Evolutionary conservation across 2,329 filamentous ascomycete species (phyloP).

Genomic region (Aspergillus sp.): DNA sequence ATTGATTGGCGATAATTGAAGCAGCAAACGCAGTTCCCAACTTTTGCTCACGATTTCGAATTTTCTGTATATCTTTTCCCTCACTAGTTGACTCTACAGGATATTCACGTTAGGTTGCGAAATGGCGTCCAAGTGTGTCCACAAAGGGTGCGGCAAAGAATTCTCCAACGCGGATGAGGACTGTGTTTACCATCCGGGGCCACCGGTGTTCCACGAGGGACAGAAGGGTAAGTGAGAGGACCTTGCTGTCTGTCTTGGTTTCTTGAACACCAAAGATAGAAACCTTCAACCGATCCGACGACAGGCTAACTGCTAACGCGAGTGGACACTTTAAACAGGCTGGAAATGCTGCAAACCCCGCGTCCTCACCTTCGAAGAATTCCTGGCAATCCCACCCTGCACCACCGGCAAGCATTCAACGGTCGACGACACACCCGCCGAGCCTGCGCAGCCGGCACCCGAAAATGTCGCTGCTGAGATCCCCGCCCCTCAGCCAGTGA

Average conservation of each 20-base stretch:
- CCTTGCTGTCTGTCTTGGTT: conserved; percentile 15
- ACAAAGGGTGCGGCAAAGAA: conserved; percentile 87
- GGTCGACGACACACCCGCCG: conserved; percentile 63
- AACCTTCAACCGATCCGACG: no score
- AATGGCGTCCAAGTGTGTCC: conserved; percentile 68
- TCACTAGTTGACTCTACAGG: not conserved
- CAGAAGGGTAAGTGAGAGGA: conserved; percentile 70
- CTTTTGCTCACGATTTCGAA: not conserved
- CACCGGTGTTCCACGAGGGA: conserved; percentile 93
- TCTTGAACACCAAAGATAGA: no score
- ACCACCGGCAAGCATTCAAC: conserved; percentile 89
- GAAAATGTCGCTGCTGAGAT: conserved; percentile 16
- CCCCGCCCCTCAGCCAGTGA: conserved; percentile 7
- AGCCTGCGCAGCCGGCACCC: conserved; percentile 32
- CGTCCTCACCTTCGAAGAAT: conserved; percentile 96
- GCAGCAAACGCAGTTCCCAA: conserved; percentile 1
- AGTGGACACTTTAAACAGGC: conserved; percentile 46
- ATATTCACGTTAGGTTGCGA: conserved; percentile 2
- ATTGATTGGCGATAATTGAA: conserved; percentile 7
- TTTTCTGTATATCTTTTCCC: not conserved
- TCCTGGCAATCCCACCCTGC: conserved; percentile 86
- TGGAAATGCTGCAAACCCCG: conserved; percentile 99
- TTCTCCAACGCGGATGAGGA: conserved; percentile 76
- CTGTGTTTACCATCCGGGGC: conserved; percentile 87
- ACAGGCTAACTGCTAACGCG: no score